Evolutionary conservation across 1,284 basidiomycete species (phyloP), one percentile per base, ranked within the genome.

Genomic region (Ganoderma lingzhi): DNA sequence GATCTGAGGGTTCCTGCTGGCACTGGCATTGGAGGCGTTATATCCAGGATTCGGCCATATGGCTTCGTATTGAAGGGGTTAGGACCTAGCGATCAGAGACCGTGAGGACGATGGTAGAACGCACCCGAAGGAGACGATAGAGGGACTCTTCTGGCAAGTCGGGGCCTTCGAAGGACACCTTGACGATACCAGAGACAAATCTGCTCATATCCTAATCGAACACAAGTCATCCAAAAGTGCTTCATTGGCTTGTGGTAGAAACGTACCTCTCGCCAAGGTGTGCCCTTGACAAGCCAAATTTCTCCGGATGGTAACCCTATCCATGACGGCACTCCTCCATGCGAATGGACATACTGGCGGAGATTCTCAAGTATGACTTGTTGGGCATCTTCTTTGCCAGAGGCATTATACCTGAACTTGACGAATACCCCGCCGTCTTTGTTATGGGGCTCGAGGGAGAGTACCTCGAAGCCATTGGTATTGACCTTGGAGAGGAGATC

Each of bases 361-460:
- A 91, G 73, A 28, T 84, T 78, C 2, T 80, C 75, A 70, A 92
- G 81, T 8, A 95, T 87, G 0, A 81, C 80, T 39, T 81, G 77
- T 3, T 91, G 76, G 12, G 85, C 84, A 28, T 74, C 75, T 23
- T 87, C 82, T 5, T 72, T 67, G 53, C 83, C 80, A n/a, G 75
- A 75, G 1, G 83, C 77, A 44, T 80, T 81, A 76, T 93, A 97
- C 28, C 85, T 83, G 80, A 96, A 96, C 61, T 87, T 88, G 65
- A 96, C 89, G 78, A 97, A 97, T 4, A 96, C 92, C 9, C 96
- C 96, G 8, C 95, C 94, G 70, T 95, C 94, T 76, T 96, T 96
- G 64, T 80, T 79, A 70, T 91, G 86, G 15, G 89, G 88, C 63
- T 92, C 84, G 6, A 93, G 71, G 30, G 86, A 85, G 9, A 90